Conservation (phyloP, 2,329 filamentous ascomycete species). For the Zarea fungicola region DNA sequence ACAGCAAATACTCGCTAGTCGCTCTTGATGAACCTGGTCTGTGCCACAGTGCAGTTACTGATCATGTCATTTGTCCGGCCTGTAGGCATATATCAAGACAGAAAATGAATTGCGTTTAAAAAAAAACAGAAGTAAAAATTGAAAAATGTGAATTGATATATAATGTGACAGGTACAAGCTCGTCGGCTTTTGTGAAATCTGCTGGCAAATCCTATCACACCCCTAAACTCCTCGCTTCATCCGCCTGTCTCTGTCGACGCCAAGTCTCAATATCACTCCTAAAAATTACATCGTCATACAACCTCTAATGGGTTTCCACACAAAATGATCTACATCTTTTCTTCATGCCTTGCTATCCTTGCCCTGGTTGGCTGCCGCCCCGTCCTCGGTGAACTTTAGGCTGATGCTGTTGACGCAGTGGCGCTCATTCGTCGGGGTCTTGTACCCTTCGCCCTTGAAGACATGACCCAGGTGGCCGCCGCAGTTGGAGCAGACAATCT, state of each 20-base stretch:
- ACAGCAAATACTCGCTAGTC: too few species aligned
- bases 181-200: too few species aligned
- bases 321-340: not conserved
- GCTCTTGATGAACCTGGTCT: too few species aligned
- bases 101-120: too few species aligned
- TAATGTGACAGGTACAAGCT: too few species aligned
- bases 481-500: constrained; percentile 93
- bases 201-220: not conserved
- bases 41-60: too few species aligned
- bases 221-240: constrained; percentile 8
- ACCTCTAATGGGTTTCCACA: too few species aligned
- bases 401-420: constrained; percentile 96
- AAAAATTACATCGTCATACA: not conserved
- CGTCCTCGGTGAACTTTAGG: constrained; percentile 70
- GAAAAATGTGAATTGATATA: too few species aligned
- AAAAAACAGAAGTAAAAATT: too few species aligned
- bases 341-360: constrained; percentile 34
- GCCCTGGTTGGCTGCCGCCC: constrained; percentile 47
- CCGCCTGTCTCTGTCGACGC: too few species aligned
- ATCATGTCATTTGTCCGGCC: too few species aligned
- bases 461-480: constrained; percentile 93
- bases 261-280: not conserved
- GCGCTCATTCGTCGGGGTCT: constrained; percentile 86
- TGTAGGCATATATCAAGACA: too few species aligned
- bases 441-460: constrained; percentile 82